A percentile compares a stretch with the other conserved stretches of the same genome.
phyloP scores from a whole-genome alignment of 2,329 filamentous ascomycete genomes.

The Leptographium galeiforme region DNA sequence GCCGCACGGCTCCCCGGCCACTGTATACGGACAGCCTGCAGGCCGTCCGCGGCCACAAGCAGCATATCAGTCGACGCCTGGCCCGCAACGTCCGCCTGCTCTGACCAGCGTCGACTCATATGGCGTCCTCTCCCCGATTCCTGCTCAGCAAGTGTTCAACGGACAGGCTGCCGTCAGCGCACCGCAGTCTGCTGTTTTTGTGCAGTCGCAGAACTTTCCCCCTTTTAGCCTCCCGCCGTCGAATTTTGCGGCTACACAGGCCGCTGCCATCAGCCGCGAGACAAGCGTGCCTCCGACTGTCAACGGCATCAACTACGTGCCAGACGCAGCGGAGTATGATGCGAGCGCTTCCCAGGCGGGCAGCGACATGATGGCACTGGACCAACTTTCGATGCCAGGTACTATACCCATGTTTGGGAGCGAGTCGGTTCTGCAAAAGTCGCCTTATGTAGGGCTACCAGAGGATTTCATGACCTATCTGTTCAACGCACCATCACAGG shows the following conservation, averaged over 20 bases:
- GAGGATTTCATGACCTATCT: slow-evolving; percentile 80
- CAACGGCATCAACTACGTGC: slow-evolving; percentile 18
- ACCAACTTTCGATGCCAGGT: slow-evolving; percentile 49
- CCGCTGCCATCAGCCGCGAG: slow-evolving; percentile 21
- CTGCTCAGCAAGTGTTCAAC: slow-evolving; percentile 34
- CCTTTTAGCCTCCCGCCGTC: slow-evolving; percentile 50
- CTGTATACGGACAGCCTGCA: slow-evolving; percentile 14
- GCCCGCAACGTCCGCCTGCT: slow-evolving; percentile 29
- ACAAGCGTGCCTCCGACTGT: slow-evolving; percentile 8
- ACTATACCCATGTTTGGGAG: slow-evolving; percentile 79
- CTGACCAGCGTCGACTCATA: slow-evolving; percentile 36
- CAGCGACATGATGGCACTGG: slow-evolving; percentile 45
- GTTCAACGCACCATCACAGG: slow-evolving; percentile 52
- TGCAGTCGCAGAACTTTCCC: slow-evolving; percentile 47
- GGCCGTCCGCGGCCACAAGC: slow-evolving; percentile 11
- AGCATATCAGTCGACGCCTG: slow-evolving; percentile 26
- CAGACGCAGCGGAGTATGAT: slow-evolving; percentile 32
- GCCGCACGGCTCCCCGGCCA: slow-evolving; percentile 23
- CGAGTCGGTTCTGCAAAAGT: slow-evolving; percentile 66
- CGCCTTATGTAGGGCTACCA: slow-evolving; percentile 69
- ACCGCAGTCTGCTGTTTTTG: slow-evolving; percentile 36
- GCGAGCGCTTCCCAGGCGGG: slow-evolving; percentile 27
- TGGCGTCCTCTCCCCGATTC: slow-evolving; percentile 38
- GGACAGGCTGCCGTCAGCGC: slow-evolving; percentile 30
- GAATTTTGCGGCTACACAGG: slow-evolving; percentile 34